Evolutionary conservation across 768 basidiomycete species (phyloP), one percentile per base, ranked within the genome.

Genomic region (Lactarius evosmus): DNA sequence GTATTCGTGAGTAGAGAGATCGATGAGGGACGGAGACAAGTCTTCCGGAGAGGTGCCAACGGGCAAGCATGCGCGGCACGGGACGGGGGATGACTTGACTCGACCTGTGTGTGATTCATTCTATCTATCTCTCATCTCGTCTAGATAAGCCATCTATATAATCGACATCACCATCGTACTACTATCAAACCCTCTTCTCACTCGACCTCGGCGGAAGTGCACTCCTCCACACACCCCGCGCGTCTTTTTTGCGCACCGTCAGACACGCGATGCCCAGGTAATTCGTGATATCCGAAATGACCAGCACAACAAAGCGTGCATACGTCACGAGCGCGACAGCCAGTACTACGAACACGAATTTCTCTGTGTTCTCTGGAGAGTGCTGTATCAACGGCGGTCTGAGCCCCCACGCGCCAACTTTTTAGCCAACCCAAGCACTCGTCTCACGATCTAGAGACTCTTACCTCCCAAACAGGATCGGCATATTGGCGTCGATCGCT

Each of bases 241-340:
- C 77, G 67, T 93, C 92, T 81, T 85, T 91, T 78, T 91, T 95
- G 60, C 87, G 80, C 51, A 97, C 94, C 17, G 91, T 93, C 72
- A 97, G 94, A 77, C 94, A 98, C 1, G 93, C 96, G 69, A 97
- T 93, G 14, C 96, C 96, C 66, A 96, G 82, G 75, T 88, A 89
- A 64, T 94, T 84, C 61, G 93, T 96, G 75, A 98, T 93, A 68
- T 95, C 89, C 64, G 75, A 76, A 69, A 95, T 93, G 60, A 95
- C 93, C n/a, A 88, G 78, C 32, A 83, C 80, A 69, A 88, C 89
- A 75, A 95, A 95, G 50, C 88, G 82, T 29, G 80, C 84, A 70
- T 93, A 96, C 46, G 83, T 81, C 70, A 86, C 66, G 61, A 91
- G 73, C 3, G 93, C 89, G 38, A 93, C 69, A 1, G 78, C 75